phyloP scores from a whole-genome alignment of 306 rosid genomes.

The Abrus precatorius region DNA sequence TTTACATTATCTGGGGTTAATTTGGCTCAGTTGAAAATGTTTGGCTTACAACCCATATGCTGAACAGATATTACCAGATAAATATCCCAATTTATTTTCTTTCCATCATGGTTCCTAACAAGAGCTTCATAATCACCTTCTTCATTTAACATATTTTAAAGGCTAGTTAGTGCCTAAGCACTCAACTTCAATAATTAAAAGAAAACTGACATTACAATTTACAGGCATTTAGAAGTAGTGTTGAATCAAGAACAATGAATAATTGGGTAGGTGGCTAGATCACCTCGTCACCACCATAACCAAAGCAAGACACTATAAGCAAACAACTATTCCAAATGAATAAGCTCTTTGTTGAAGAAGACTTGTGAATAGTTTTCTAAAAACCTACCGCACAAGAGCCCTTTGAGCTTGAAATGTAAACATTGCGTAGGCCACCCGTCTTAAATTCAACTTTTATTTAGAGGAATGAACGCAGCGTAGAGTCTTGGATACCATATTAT shows the following conservation, averaged over 20 bases:
- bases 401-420: background rate
- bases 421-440: background rate
- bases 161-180: background rate
- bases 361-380: background rate
- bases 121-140: conserved; percentile 14
- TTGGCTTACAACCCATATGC: background rate
- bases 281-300: background rate
- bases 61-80: background rate
- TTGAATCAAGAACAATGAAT: background rate
- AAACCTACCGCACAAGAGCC: background rate
- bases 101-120: conserved; percentile 2
- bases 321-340: background rate
- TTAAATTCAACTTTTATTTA: background rate
- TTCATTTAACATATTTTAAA: background rate
- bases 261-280: background rate
- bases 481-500: background rate
- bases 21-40: background rate
- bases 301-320: background rate
- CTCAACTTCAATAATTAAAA: background rate
- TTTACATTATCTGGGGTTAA: background rate
- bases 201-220: background rate
- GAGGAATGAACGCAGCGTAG: conserved; percentile 1
- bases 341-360: background rate
- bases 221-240: background rate
- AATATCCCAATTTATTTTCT: background rate